These are phyloP conservation scores for Colletotrichum agaves DNA, from an alignment of 2,329 filamentous ascomycete species.

Conservation along the genomic window DNA sequence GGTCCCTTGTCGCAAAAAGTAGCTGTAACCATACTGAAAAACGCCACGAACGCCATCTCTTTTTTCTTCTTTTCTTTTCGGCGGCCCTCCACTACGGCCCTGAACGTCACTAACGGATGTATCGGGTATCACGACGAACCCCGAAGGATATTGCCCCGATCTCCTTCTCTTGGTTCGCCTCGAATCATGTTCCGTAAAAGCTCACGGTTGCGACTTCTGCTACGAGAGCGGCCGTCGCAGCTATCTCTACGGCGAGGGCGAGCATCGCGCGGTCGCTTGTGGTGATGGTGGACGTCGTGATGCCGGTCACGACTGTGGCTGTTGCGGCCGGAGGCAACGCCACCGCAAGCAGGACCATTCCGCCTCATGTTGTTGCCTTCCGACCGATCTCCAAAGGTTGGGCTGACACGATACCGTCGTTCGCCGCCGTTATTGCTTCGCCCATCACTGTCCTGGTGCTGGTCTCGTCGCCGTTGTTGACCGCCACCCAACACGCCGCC, in stretches of 20 bases:
- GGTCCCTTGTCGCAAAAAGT: not conserved
- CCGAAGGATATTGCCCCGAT: no score
- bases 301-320: not conserved
- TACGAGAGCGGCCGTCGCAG: not conserved
- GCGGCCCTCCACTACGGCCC: not conserved
- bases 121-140: conserved; percentile 4
- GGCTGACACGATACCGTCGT: not conserved
- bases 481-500: not conserved
- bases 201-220: conserved; percentile 7
- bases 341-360: not conserved
- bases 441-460: not conserved
- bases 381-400: not conserved
- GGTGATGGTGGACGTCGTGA: not conserved
- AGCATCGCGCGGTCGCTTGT: not conserved
- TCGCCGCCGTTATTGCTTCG: not conserved
- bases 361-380: not conserved
- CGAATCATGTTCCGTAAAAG: not conserved
- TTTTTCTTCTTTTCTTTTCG: not conserved
- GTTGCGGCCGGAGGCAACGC: not conserved
- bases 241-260: not conserved
- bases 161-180: not conserved
- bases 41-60: conserved; percentile 31
- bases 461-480: not conserved
- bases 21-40: conserved; percentile 14
- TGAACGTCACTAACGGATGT: not conserved